Evolutionary conservation across 768 basidiomycete genomes (phyloP).

Genomic region (Hypholoma sublateritium): DNA sequence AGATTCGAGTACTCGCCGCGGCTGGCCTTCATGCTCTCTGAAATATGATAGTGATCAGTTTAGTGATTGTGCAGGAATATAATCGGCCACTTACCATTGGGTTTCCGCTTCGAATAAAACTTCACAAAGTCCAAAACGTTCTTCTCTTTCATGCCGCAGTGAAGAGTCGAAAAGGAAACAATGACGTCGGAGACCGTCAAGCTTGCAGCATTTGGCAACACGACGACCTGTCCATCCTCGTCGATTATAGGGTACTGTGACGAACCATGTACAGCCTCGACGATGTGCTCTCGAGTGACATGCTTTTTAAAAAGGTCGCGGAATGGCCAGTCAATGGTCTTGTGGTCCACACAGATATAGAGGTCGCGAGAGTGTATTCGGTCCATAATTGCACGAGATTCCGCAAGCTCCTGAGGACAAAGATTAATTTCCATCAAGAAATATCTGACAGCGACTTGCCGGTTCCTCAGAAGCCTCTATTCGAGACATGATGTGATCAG

Average conservation of each 20-base stretch:
- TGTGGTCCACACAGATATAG: constrained; percentile 70
- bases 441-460: constrained; percentile 33
- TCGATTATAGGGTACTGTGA: not conserved
- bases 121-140: constrained; percentile 70
- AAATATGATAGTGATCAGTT: not conserved
- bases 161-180: constrained; percentile 64
- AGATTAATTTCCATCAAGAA: not conserved
- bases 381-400: constrained; percentile 58
- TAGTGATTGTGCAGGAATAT: not conserved
- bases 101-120: constrained; percentile 72
- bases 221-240: constrained; percentile 5
- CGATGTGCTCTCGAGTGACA: constrained; percentile 44
- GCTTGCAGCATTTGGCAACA: constrained; percentile 19
- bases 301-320: constrained; percentile 32
- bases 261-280: constrained; percentile 33
- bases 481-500: constrained; percentile 61
- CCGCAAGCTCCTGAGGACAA: constrained; percentile 50
- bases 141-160: constrained; percentile 71
- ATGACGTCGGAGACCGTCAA: constrained; percentile 54
- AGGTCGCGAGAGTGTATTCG: constrained; percentile 64
- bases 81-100: constrained; percentile 43
- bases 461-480: constrained; percentile 57
- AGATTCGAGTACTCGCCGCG: constrained; percentile 63
- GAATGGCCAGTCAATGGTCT: constrained; percentile 43
- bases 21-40: constrained; percentile 45